A percentile compares a stretch with the other conserved stretches of the same genome.
phyloP scores from a whole-genome alignment of 306 rosid species.

The Prunus fruticosa region DNA sequence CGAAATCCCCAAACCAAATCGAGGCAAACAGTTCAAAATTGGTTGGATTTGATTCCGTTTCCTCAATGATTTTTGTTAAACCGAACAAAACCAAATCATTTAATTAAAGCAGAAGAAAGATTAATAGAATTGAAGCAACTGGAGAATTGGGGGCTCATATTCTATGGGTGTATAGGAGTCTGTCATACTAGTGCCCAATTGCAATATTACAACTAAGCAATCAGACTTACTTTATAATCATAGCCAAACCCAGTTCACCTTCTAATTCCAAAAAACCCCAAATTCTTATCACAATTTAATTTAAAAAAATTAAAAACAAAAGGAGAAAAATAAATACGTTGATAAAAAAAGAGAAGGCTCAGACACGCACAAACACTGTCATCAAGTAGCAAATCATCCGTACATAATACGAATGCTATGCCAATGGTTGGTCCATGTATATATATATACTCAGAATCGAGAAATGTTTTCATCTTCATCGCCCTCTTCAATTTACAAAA shows the following conservation, averaged over 20 bases:
- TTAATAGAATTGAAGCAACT: background rate
- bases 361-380: slow-evolving; percentile 80
- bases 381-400: slow-evolving; percentile 30
- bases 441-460: slow-evolving; percentile 51
- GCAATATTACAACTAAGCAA: background rate
- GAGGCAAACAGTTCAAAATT: no score
- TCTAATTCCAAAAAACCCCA: background rate
- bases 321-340: background rate
- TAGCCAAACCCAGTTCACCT: slow-evolving; percentile 8
- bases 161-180: slow-evolving; percentile 24
- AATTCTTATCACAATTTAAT: background rate
- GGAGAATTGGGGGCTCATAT: slow-evolving; percentile 8
- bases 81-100: no score
- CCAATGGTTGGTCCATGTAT: slow-evolving; percentile 35
- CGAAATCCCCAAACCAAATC: no score
- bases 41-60: no score
- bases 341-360: slow-evolving; percentile 35
- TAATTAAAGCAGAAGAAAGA: no score
- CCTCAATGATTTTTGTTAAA: no score
- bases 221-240: slow-evolving; percentile 15
- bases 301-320: background rate
- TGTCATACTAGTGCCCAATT: slow-evolving; percentile 5
- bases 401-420: background rate
- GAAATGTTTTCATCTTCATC: slow-evolving; percentile 59
- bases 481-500: slow-evolving; percentile 23